Conservation (phyloP, 225 moss, liverwort and hornwort species). For the Physcomitrellopsis africana region DNA sequence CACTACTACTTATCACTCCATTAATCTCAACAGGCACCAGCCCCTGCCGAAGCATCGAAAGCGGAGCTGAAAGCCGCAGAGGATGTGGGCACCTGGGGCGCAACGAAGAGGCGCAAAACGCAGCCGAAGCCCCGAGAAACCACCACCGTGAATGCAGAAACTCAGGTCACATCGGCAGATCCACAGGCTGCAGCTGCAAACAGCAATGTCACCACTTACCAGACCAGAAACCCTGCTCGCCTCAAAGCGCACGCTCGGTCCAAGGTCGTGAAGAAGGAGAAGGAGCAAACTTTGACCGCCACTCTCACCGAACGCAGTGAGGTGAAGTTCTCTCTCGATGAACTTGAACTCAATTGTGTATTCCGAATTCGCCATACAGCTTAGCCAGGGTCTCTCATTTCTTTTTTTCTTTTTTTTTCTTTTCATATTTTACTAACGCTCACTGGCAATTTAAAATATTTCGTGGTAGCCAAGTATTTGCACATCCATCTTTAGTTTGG, state of each 20-base stretch:
- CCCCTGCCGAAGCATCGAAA: constrained; percentile 25
- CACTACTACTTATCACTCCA: background rate
- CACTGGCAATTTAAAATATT: no score
- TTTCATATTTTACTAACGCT: no score
- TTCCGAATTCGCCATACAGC: no score
- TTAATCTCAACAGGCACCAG: background rate
- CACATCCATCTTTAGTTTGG: no score
- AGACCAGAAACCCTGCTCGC: constrained; percentile 54
- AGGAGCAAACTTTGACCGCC: constrained; percentile 80
- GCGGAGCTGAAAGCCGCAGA: constrained; percentile 42
- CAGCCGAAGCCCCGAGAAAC: constrained; percentile 41
- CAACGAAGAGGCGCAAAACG: constrained; percentile 77
- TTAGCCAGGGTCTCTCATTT: no score
- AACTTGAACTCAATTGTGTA: no score
- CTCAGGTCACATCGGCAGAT: constrained; percentile 21
- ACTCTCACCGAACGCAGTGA: constrained; percentile 85
- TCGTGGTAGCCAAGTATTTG: no score
- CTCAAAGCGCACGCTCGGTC: constrained; percentile 53
- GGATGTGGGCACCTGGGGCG: constrained; percentile 73
- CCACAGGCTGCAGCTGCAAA: constrained; percentile 9
- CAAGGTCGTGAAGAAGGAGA: constrained; percentile 66
- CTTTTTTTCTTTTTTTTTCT: no score
- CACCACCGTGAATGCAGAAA: constrained; percentile 23
- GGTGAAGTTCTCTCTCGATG: no score
- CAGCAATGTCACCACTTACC: constrained; percentile 37